A percentile compares a stretch with the other conserved stretches of the same genome.
Evolutionary conservation across 805 yeast genomes (phyloP).

Genomic region (Soucietia sequanensis): DNA sequence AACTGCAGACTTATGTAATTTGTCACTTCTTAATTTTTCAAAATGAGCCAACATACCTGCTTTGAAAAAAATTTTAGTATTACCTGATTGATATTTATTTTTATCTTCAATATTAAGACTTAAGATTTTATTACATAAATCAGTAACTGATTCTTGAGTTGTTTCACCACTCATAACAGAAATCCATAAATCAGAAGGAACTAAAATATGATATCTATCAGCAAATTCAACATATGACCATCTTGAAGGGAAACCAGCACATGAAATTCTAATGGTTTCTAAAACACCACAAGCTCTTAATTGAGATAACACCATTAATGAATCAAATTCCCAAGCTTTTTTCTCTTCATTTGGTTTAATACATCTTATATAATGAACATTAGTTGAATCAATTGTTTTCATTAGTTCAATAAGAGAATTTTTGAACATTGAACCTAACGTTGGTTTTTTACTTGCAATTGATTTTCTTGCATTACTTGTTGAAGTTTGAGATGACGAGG

Average conservation of each 20-base stretch:
- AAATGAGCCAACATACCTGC: constrained; percentile 94
- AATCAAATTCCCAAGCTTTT: constrained; percentile 94
- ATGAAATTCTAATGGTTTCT: constrained; percentile 93
- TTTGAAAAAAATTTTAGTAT: constrained; percentile 90
- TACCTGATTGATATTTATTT: constrained; percentile 82
- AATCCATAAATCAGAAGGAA: constrained; percentile 69
- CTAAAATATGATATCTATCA: constrained; percentile 78
- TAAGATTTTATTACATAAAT: constrained; percentile 68
- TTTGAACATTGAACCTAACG: constrained; percentile 92
- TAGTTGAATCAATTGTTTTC: constrained; percentile 90
- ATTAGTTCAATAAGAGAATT: constrained; percentile 88
- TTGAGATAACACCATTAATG: constrained; percentile 92
- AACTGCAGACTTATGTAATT: constrained; percentile 74
- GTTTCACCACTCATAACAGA: constrained; percentile 52
- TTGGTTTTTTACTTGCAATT: constrained; percentile 72
- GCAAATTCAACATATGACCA: constrained; percentile 95
- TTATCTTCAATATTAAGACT: constrained; percentile 61
- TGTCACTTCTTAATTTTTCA: constrained; percentile 81
- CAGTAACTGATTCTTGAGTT: constrained; percentile 55
- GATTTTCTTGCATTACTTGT: constrained; percentile 33
- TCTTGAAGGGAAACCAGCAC: constrained; percentile 97
- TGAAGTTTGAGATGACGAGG: constrained; percentile 34
- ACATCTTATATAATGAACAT: constrained; percentile 95
- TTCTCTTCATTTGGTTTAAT: constrained; percentile 95
- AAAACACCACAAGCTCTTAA: constrained; percentile 98